Base-by-base conservation (phyloP, 805 yeast genomes). In the Yarrowia phangngaensis region DNA sequence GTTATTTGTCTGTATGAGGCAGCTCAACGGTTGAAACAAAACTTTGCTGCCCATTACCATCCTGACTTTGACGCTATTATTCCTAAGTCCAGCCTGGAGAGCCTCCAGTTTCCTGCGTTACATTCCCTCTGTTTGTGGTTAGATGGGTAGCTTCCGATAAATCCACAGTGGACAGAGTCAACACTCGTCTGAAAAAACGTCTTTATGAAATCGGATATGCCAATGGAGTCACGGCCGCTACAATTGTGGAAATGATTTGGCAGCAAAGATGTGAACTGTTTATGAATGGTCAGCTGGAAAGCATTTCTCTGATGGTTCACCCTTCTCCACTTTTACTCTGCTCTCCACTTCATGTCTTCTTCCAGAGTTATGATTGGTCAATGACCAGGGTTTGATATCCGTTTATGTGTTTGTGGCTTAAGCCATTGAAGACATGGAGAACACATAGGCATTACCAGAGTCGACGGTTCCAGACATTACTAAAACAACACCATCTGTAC, bases 31-130 rank as follows among this genome's bases (percentile, higher is more conserved):
- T 35, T 41, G 13, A 41, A 41, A 7, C 34, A 41, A 11, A 41
- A 41, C 48, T 41, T 41, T 41, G 48, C 48, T 3, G 48, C 35
- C 16, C 48, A 41, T 14, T 41, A 41, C 29, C 48, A 41, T 29
- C 48, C 48, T n/a, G 48, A 41, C 16, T 41, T 41, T 22, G 48
- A 41, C 28, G 35, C 34, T 20, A 41, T 41, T 12, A 41, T 41
- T 15, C 34, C 48, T 2, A 35, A 29, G 15, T 20, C 34, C 28
- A 41, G 29, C 35, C 48, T n/a, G 48, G 48, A 20, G 48, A 41
- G n/a, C 35, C 48, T 2, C 48, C 48, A 1, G 48, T 29, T 27
- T 41, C 48, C 8, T 41, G 48, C 6, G 23, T 41, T 22, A 41
- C 48, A 3, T 41, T 41, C 23, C 48, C 48, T 15, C 29, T 41